These are phyloP conservation scores for Scedosporium boydii DNA, from an alignment of 2,329 filamentous ascomycete genomes.

Conservation along the genomic window DNA sequence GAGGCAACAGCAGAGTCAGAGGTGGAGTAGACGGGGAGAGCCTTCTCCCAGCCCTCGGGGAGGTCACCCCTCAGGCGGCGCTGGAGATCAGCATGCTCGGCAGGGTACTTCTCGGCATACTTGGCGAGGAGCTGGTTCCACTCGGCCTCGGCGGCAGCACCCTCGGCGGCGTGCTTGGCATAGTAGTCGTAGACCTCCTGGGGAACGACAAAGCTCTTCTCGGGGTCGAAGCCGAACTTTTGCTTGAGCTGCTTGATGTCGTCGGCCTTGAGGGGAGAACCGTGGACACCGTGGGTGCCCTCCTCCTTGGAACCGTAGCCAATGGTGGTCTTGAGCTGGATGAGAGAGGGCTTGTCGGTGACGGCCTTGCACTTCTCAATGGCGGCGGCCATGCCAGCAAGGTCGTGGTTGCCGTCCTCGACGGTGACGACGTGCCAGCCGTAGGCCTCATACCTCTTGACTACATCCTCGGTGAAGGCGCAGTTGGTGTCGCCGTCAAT, in stretches of 20 bases:
- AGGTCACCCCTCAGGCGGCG: constrained; percentile 77
- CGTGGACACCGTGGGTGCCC: constrained; percentile 93
- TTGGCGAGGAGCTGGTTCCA: constrained; percentile 91
- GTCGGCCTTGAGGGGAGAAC: constrained; percentile 88
- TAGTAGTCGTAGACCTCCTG: constrained; percentile 92
- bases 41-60: constrained; percentile 93
- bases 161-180: constrained; percentile 72
- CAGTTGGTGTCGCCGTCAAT: constrained; percentile 91
- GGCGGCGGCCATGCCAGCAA: constrained; percentile 78
- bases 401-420: constrained; percentile 79
- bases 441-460: constrained; percentile 91
- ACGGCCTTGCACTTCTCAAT: constrained; percentile 77
- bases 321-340: constrained; percentile 96
- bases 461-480: constrained; percentile 94
- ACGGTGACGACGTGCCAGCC: constrained; percentile 89
- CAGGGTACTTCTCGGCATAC: constrained; percentile 70
- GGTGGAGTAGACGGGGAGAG: constrained; percentile 82
- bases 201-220: constrained; percentile 85
- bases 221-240: constrained; percentile 93
- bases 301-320: constrained; percentile 89
- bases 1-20: constrained; percentile 73
- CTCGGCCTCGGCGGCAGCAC: constrained; percentile 82
- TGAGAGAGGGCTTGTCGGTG: constrained; percentile 93
- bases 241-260: constrained; percentile 89
- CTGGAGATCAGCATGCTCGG: constrained; percentile 69